Base-by-base conservation (phyloP, 192 early-diverging fungal species). In the Diversispora epigaea region DNA sequence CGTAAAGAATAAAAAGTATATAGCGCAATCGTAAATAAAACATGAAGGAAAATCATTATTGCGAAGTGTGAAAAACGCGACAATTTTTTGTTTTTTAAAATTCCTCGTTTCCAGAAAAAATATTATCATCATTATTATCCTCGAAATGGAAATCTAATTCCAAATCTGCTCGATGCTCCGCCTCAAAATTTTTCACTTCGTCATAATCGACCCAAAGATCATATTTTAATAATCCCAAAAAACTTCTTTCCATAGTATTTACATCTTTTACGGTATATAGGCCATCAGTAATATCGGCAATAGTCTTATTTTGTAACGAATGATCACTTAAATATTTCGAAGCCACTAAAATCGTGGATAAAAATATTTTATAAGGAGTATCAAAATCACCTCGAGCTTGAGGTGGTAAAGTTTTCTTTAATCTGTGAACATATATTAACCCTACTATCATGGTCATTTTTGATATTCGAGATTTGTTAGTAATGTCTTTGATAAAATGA, bases 361-460 rank as follows among this genome's bases (percentile, higher is more conserved):
- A 71, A 68, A 93, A 91, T 39, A 93, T 86, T 57, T 87, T 83
- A 72, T 91, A 91, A 25, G 91, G 91, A 12, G 91, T 91, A 74
- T 91, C 91, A 11, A 83, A 80, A 60, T 89, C 87, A 4, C 89
- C 90, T 32, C 87, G 85, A 50, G 91, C 91, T 50, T 84, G 81
- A 57, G 75, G 73, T 4, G 89, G 88, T 70, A 93, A 68, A n/a
- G 82, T 80, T 22, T 77, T 83, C 72, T 91, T 87, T 49, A 93
- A 82, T 47, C 90, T 80, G 61, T 90, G 86, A n/a, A 93, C 85
- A 67, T 93, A 93, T 39, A 93, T 87, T 44, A 91, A 79, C 0
- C 89, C 87, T 7, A 91, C 86, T 3, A 91, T 84, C 22, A 90
- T 77, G 0, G 81, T 81, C 65, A 82, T 41, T 62, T 79, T 79